A percentile compares a stretch with the other conserved stretches of the same genome.
These are phyloP conservation scores for Kodamaea neixiangensis DNA, from an alignment of 805 yeast genomes.

Conservation along the genomic window DNA sequence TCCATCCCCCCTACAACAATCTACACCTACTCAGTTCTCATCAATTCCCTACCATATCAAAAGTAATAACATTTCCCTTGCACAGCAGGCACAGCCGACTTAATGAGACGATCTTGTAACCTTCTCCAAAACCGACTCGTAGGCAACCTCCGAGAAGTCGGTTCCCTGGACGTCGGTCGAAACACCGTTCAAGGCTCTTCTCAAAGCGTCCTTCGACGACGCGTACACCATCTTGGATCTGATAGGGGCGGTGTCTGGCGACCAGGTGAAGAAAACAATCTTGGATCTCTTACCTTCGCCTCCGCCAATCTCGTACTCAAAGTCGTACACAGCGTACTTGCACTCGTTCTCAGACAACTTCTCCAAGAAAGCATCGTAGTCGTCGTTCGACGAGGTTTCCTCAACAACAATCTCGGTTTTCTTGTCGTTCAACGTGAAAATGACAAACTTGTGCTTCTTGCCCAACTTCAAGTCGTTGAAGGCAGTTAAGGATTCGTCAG, in stretches of 20 bases:
- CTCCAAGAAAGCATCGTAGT: conserved; percentile 84
- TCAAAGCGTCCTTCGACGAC: conserved; percentile 95
- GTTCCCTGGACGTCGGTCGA: conserved; percentile 97
- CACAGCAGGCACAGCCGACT: no score
- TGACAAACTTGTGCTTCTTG: conserved; percentile 80
- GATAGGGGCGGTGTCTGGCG: conserved; percentile 96
- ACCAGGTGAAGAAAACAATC: conserved; percentile 79
- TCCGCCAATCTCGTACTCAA: conserved; percentile 85
- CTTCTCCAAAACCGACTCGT: conserved; percentile 86
- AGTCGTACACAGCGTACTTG: conserved; percentile 95
- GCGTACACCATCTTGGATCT: conserved; percentile 98
- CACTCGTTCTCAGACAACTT: conserved; percentile 94
- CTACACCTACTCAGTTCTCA: no score
- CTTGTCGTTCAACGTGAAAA: conserved; percentile 77
- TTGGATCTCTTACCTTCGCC: conserved; percentile 94
- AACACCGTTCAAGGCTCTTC: conserved; percentile 96
- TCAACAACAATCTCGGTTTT: conserved; percentile 92
- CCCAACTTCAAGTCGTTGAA: conserved; percentile 96
- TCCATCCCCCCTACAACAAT: no score
- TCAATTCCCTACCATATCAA: background rate
- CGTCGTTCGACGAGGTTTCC: conserved; percentile 70
- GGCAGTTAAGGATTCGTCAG: conserved; percentile 87
- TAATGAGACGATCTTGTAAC: conserved; percentile 62
- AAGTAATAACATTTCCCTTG: background rate
- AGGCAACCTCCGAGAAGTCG: conserved; percentile 94